Conservation (phyloP, 2,329 filamentous ascomycete genomes). For the Teratosphaeria nubilosa region DNA sequence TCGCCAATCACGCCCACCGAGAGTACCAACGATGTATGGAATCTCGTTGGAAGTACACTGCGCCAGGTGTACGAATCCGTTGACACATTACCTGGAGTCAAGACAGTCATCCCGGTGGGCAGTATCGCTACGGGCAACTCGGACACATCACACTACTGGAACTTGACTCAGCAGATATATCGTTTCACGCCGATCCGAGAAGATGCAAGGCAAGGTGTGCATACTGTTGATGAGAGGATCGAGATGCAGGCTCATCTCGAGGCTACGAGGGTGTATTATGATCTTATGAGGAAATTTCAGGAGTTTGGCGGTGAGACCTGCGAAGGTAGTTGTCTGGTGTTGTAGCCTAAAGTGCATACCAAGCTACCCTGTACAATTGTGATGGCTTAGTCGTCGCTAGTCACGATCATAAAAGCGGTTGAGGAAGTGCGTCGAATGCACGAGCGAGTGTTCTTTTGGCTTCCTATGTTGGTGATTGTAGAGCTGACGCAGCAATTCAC, state of each 20-base stretch:
- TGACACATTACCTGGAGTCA: constrained; percentile 22
- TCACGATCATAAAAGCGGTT: no score
- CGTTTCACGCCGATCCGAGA: constrained; percentile 41
- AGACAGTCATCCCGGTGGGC: constrained; percentile 32
- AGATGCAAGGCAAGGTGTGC: constrained; percentile 35
- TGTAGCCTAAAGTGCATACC: background rate
- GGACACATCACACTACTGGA: constrained; percentile 45
- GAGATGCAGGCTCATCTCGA: constrained; percentile 34
- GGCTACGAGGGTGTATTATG: constrained; percentile 33
- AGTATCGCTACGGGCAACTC: constrained; percentile 44
- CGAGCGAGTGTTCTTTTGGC: no score
- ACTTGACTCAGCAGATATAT: constrained; percentile 43
- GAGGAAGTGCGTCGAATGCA: no score
- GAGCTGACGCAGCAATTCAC: background rate
- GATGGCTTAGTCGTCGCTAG: no score
- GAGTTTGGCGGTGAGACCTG: constrained; percentile 1
- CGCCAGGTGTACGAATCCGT: constrained; percentile 23
- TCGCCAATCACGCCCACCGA: constrained; percentile 49
- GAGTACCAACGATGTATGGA: constrained; percentile 24
- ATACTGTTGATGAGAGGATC: constrained; percentile 41
- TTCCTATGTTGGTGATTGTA: no score
- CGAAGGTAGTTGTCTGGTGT: background rate
- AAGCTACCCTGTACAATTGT: background rate
- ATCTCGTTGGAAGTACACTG: constrained; percentile 30
- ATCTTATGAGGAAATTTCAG: constrained; percentile 9